A percentile compares a stretch with the other conserved stretches of the same genome.
Evolutionary conservation across 495 filamentous ascomycete genomes (phyloP).

Genomic region (Sabuloglossum arenarium): DNA sequence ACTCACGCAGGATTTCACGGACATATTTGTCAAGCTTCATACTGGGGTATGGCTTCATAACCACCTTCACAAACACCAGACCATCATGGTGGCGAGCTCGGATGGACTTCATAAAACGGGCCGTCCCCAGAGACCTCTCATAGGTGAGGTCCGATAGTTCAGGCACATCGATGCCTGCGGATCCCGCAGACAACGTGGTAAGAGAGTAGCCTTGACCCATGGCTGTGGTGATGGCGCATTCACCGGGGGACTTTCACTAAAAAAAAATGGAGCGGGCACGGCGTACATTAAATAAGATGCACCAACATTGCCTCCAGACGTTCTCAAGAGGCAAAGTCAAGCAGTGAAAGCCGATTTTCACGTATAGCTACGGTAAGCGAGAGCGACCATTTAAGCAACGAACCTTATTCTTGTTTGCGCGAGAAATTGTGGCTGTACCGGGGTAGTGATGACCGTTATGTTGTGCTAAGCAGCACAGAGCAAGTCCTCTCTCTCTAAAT

Average conservation of each 20-base stretch:
- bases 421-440: too few species aligned
- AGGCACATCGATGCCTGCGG: conserved; percentile 80
- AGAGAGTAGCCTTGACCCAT: conserved; percentile 98
- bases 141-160: conserved; percentile 78
- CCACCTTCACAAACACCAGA: conserved; percentile 76
- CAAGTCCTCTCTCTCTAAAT: too few species aligned
- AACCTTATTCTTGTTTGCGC: neutral
- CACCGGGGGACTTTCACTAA: neutral
- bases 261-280: neutral
- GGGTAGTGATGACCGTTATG: too few species aligned
- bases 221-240: conserved; percentile 8
- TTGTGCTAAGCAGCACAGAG: too few species aligned
- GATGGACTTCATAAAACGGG: conserved; percentile 95
- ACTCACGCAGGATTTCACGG: conserved; percentile 49
- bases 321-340: too few species aligned
- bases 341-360: too few species aligned
- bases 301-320: too few species aligned
- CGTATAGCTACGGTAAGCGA: too few species aligned
- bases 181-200: conserved; percentile 69
- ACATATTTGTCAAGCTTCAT: conserved; percentile 63
- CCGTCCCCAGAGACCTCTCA: conserved; percentile 80
- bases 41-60: conserved; percentile 69
- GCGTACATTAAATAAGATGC: neutral
- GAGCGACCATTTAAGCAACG: too few species aligned
- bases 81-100: conserved; percentile 77